Evolutionary conservation across 2,329 filamentous ascomycete species (phyloP).

Genomic region (Claviceps arundinis): DNA sequence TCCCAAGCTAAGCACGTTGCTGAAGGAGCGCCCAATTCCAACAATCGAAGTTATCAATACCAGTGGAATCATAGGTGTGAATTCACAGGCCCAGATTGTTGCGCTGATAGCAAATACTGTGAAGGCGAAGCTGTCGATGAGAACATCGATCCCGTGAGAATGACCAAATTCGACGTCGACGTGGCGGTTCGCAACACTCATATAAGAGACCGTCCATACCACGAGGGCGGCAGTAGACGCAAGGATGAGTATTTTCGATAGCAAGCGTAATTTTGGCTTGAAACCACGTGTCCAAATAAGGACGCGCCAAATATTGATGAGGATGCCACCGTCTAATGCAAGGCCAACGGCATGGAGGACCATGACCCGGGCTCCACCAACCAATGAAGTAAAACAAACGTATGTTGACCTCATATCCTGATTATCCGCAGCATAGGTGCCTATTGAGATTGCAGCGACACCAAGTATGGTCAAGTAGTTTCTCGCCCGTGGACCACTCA

Average conservation of each 20-base stretch:
- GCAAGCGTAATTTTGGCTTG: constrained; percentile 29
- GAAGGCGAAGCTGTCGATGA: constrained; percentile 34
- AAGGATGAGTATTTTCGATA: constrained; percentile 29
- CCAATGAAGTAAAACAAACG: constrained; percentile 33
- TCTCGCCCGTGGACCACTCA: constrained; percentile 26
- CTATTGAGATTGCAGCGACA: constrained; percentile 26
- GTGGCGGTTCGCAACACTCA: constrained; percentile 14
- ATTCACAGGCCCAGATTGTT: constrained; percentile 33
- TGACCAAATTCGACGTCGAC: constrained; percentile 24
- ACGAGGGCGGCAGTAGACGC: constrained; percentile 26
- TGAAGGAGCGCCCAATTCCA: constrained; percentile 23
- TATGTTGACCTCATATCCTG: constrained; percentile 33
- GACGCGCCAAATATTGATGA: constrained; percentile 37
- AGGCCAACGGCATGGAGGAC: constrained; percentile 31
- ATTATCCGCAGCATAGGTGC: constrained; percentile 27
- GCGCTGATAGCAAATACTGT: constrained; percentile 30
- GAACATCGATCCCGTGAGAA: constrained; percentile 34
- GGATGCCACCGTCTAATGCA: constrained; percentile 31
- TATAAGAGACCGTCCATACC: constrained; percentile 21
- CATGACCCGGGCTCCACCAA: constrained; percentile 23
- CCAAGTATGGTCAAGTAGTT: constrained; percentile 23
- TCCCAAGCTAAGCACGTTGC: constrained; percentile 25
- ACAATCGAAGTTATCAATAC: constrained; percentile 30
- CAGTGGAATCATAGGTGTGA: constrained; percentile 28
- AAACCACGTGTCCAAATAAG: constrained; percentile 37